Evolutionary conservation across 2,329 filamentous ascomycete species (phyloP), one percentile per base, ranked within the genome.

Genomic region (Cucurbitaria berberidis): DNA sequence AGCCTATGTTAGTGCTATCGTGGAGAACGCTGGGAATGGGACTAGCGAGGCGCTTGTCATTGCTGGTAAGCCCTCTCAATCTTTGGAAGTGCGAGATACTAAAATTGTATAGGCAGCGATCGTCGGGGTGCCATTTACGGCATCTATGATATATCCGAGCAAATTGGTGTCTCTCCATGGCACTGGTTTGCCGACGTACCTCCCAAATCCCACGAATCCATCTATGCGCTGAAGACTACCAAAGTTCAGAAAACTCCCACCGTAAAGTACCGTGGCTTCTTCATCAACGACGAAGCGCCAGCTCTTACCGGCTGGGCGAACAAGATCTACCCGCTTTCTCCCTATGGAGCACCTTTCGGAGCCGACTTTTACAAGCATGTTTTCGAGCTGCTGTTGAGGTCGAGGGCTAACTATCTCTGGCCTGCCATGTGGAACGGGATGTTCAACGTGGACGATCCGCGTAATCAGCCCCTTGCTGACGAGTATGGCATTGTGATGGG

Each of bases 391-490:
- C 75, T 91, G 1, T 82, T 91, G 5, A 82, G 89, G 6, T 79
- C 89, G 24, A 82, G 85, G 32, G 88, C 88, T 15, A 91, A 91
- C 71, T 91, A 90, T 64, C 77, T 91, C 44, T 91, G 89, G 89
- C 89, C 89, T 0, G 83, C 87, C 1, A 79, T 85, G 68, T 91
- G 88, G 89, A 83, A 81, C 5, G 83, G 81, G 58, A 89, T 90
- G 81, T 89, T 91, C 65, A 85, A 86, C 66, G 82, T 89, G 1
- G 89, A 91, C 55, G 89, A 91, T 66, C 78, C 83, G 2, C 78
- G 81, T 26, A 91, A 86, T 61, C 86, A 89, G 66, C 84, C 86
- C 0, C 80, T 89, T 5, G 86, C 88, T 0, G 86, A 91, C 62
- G 87, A 87, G n/a, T 91, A 86, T 67, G 88, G 86, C 35, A 84